These are phyloP conservation scores for Suillus weaverae DNA, from an alignment of 768 basidiomycete genomes.

Conservation along the genomic window DNA sequence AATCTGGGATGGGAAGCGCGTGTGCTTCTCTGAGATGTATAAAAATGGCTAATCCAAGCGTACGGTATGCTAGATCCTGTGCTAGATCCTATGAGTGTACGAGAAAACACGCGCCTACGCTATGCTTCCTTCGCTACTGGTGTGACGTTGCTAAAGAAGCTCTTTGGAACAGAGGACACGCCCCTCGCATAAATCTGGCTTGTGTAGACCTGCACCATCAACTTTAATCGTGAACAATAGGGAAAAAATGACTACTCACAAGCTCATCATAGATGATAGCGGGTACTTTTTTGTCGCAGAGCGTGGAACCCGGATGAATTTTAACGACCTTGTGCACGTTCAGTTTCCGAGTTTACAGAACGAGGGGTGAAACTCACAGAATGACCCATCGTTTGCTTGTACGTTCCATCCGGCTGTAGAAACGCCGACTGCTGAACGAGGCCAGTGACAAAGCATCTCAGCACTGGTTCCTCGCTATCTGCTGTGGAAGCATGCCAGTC, in stretches of 20 bases:
- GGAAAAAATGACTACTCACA: conserved; percentile 45
- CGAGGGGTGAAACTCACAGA: conserved; percentile 43
- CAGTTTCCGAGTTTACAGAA: background rate
- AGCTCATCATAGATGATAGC: conserved; percentile 94
- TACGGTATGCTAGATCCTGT: background rate
- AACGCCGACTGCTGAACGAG: conserved; percentile 83
- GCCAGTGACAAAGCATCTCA: conserved; percentile 74
- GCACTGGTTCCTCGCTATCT: conserved; percentile 65
- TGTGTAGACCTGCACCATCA: conserved; percentile 63
- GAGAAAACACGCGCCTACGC: conserved; percentile 6
- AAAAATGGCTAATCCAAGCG: conserved; percentile 1
- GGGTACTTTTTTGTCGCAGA: conserved; percentile 78
- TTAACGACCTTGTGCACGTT: conserved; percentile 59
- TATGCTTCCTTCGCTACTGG: conserved; percentile 16
- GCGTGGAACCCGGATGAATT: conserved; percentile 85
- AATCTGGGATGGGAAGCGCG: background rate
- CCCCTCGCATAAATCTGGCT: conserved; percentile 87
- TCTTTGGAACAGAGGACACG: conserved; percentile 79
- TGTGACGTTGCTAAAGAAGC: conserved; percentile 36
- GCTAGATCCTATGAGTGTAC: background rate
- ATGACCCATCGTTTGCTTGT: conserved; percentile 78
- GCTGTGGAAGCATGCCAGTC: conserved; percentile 60
- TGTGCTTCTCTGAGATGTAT: background rate
- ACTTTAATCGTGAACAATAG: background rate
- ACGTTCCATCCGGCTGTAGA: conserved; percentile 81